A percentile compares a stretch with the other conserved stretches of the same genome.
These are phyloP conservation scores for Starmerella geochares DNA, from an alignment of 805 yeast species.

Conservation along the genomic window DNA sequence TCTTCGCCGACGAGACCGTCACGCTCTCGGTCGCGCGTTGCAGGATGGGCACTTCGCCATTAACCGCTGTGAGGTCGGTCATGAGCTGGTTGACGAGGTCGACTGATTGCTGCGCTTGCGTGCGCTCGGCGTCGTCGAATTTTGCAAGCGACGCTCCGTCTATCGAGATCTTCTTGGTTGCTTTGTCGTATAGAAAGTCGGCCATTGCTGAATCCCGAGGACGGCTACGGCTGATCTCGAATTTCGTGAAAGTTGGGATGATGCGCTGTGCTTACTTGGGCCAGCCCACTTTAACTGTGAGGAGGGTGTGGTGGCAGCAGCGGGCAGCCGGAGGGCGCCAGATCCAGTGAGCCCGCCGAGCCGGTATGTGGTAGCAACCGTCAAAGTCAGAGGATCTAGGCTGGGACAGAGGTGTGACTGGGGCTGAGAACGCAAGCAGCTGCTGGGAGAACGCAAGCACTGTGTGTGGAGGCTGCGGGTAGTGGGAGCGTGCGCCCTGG, in stretches of 20 bases:
- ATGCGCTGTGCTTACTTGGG: neutral
- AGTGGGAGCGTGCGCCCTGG: neutral
- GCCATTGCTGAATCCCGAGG: too few relatives aligned
- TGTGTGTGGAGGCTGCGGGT: neutral
- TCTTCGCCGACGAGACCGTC: constrained; percentile 30
- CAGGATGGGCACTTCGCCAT: constrained; percentile 32
- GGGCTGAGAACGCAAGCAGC: constrained; percentile 3
- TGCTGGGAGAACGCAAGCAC: neutral
- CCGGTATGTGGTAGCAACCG: too few relatives aligned
- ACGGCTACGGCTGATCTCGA: too few relatives aligned
- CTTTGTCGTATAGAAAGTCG: constrained; percentile 15
- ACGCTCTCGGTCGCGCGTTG: constrained; percentile 20
- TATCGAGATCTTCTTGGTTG: constrained; percentile 17
- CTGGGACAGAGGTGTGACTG: too few relatives aligned
- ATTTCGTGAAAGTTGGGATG: too few relatives aligned
- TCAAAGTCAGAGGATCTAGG: too few relatives aligned
- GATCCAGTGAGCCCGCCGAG: neutral
- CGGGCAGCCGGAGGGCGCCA: too few relatives aligned
- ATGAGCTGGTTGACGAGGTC: constrained; percentile 28
- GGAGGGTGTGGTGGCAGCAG: neutral
- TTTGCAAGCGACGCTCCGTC: constrained; percentile 3
- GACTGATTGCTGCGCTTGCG: constrained; percentile 19
- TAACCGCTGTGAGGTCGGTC: constrained; percentile 27
- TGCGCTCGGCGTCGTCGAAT: constrained; percentile 10
- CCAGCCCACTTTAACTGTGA: too few relatives aligned